Evolutionary conservation across 257 asterid genomes (phyloP).

Genomic region (Gardenia jasminoides): DNA sequence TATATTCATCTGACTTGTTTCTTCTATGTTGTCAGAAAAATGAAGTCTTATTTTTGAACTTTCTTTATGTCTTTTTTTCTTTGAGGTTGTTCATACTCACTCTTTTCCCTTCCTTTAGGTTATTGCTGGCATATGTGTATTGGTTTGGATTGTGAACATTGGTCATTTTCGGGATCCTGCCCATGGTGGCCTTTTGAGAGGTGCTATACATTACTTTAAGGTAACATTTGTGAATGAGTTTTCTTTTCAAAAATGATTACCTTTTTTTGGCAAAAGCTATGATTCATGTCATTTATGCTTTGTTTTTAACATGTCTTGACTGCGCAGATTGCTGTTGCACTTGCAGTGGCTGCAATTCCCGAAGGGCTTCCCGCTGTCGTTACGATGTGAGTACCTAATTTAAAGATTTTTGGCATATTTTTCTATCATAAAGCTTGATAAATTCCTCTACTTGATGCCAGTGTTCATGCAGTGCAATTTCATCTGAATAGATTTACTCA

Average conservation of each 20-base stretch:
- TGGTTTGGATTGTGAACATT: constrained; percentile 97
- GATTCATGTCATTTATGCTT: background rate
- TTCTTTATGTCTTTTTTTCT: constrained; percentile 8
- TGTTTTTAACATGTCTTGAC: background rate
- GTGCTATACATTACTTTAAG: constrained; percentile 98
- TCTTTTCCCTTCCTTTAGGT: constrained; percentile 57
- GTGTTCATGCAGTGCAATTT: background rate
- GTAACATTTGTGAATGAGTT: constrained; percentile 33
- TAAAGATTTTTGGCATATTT: constrained; percentile 17
- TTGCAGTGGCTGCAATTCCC: constrained; percentile 99
- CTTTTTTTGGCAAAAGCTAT: constrained; percentile 3
- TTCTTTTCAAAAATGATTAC: constrained; percentile 2
- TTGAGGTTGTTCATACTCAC: constrained; percentile 19
- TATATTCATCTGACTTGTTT: background rate
- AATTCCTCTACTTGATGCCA: background rate
- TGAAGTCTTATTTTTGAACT: background rate
- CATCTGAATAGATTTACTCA: background rate
- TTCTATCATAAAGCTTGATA: background rate
- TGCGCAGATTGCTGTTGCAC: constrained; percentile 96
- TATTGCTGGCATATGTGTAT: constrained; percentile 94
- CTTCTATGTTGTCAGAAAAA: background rate
- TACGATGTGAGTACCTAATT: constrained; percentile 71
- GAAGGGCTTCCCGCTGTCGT: constrained; percentile 99
- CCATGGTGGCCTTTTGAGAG: constrained; percentile 92
- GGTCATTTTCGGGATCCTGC: constrained; percentile 97